Percentiles rank a stretch among this genome's conserved stretches.
These are phyloP conservation scores for Candida nanaspora DNA, from an alignment of 805 yeast species.

Conservation along the genomic window DNA sequence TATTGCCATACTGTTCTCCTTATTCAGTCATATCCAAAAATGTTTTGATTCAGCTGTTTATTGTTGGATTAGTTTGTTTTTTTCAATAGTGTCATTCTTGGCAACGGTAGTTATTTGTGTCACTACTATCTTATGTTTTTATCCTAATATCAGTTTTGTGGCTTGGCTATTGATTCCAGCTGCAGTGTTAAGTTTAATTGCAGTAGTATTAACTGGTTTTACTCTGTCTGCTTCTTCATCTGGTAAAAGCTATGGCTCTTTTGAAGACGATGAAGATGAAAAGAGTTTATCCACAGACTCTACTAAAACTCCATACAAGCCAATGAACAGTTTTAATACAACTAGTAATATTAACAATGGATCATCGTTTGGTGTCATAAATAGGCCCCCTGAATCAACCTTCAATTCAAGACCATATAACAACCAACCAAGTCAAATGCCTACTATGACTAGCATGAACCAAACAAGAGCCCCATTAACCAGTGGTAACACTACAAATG, in stretches of 20 bases:
- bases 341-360: background rate
- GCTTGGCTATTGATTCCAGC: conserved; percentile 67
- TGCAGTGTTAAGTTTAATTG: conserved; percentile 46
- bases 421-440: no score
- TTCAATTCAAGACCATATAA: no score
- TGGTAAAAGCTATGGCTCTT: background rate
- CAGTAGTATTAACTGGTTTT: conserved; percentile 42
- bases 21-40: conserved; percentile 23
- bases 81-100: conserved; percentile 43
- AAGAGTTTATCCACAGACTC: no score
- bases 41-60: conserved; percentile 14
- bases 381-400: no score
- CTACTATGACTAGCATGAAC: no score
- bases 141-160: conserved; percentile 64
- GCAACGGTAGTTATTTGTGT: conserved; percentile 49
- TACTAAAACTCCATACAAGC: no score
- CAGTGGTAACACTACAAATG: no score
- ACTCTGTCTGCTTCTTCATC: conserved; percentile 14
- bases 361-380: no score
- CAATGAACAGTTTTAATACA: background rate
- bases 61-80: conserved; percentile 36
- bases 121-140: conserved; percentile 48
- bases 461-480: no score
- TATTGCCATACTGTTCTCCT: conserved; percentile 30
- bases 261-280: no score